These are phyloP conservation scores for Alternaria arbusti DNA, from an alignment of 2,329 filamentous ascomycete species.

Conservation along the genomic window DNA sequence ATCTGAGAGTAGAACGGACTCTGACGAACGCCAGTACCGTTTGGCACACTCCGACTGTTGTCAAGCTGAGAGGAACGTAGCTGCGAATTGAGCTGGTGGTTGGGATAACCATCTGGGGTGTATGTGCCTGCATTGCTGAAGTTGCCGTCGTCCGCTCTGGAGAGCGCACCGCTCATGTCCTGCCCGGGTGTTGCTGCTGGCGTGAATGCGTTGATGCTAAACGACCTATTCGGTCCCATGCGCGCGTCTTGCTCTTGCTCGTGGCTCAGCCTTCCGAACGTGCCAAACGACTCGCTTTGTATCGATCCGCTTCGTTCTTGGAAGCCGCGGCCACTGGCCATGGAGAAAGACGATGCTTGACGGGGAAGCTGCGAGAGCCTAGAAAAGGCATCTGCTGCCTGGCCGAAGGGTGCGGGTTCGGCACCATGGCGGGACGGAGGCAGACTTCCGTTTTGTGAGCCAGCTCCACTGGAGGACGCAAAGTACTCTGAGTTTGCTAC, in stretches of 20 bases:
- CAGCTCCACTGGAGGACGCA: conserved; percentile 51
- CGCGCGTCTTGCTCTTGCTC: conserved; percentile 45
- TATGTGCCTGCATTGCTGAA: conserved; percentile 36
- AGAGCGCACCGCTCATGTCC: conserved; percentile 27
- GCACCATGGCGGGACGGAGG: conserved; percentile 62
- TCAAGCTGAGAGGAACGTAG: conserved; percentile 51
- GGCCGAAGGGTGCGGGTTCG: conserved; percentile 46
- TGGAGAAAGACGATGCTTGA: conserved; percentile 58
- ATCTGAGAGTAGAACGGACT: conserved; percentile 56
- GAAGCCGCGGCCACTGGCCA: conserved; percentile 50
- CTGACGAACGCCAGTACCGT: conserved; percentile 51
- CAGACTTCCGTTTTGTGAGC: conserved; percentile 62
- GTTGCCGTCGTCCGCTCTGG: conserved; percentile 24
- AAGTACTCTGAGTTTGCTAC: conserved; percentile 54
- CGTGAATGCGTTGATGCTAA: conserved; percentile 38
- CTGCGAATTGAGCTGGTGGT: conserved; percentile 43
- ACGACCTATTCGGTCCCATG: conserved; percentile 37
- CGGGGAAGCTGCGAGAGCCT: conserved; percentile 47
- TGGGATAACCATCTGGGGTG: conserved; percentile 45
- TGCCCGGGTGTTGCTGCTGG: conserved; percentile 31
- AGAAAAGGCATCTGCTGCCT: conserved; percentile 35
- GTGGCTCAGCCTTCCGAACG: conserved; percentile 43
- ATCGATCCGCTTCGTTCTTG: conserved; percentile 49
- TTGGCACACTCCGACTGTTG: conserved; percentile 53
- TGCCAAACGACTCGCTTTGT: conserved; percentile 47